These are phyloP conservation scores for Leishmania guyanensis DNA, from an alignment of 208 protist species.

Conservation along the genomic window DNA sequence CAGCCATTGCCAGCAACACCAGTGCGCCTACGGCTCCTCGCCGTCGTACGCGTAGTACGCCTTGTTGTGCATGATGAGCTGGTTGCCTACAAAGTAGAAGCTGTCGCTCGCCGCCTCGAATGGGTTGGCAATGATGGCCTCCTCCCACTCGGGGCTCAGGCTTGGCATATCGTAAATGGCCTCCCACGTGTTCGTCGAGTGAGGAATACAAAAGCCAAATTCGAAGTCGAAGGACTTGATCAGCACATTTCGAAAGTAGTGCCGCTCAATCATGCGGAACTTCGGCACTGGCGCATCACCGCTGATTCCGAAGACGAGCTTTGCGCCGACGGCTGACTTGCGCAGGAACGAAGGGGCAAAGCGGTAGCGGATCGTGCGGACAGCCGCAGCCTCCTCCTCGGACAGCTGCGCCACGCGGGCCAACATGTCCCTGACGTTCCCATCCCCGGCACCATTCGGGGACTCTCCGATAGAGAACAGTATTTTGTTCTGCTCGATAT, in stretches of 20 bases:
- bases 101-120: constrained; percentile 94
- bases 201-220: constrained; percentile 97
- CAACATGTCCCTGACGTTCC: constrained; percentile 37
- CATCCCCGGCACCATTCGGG: constrained; percentile 12
- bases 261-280: constrained; percentile 97
- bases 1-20: not conserved
- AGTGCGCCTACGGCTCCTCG: constrained; percentile 3
- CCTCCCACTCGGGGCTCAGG: constrained; percentile 81
- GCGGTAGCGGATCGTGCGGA: constrained; percentile 88
- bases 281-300: constrained; percentile 81
- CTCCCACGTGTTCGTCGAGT: constrained; percentile 96
- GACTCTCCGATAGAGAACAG: constrained; percentile 88
- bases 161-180: constrained; percentile 94
- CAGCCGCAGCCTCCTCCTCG: constrained; percentile 49
- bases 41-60: constrained; percentile 87
- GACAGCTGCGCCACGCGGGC: constrained; percentile 36
- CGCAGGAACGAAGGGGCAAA: constrained; percentile 88
- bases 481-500: constrained; percentile 80
- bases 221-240: constrained; percentile 96
- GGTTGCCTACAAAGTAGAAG: constrained; percentile 95
- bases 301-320: constrained; percentile 92
- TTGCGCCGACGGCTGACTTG: constrained; percentile 78
- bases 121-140: constrained; percentile 87
- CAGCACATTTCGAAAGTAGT: constrained; percentile 95
- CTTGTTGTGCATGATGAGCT: constrained; percentile 97